Evolutionary conservation across 768 basidiomycete genomes (phyloP).

Genomic region (Mrakia gelida): DNA sequence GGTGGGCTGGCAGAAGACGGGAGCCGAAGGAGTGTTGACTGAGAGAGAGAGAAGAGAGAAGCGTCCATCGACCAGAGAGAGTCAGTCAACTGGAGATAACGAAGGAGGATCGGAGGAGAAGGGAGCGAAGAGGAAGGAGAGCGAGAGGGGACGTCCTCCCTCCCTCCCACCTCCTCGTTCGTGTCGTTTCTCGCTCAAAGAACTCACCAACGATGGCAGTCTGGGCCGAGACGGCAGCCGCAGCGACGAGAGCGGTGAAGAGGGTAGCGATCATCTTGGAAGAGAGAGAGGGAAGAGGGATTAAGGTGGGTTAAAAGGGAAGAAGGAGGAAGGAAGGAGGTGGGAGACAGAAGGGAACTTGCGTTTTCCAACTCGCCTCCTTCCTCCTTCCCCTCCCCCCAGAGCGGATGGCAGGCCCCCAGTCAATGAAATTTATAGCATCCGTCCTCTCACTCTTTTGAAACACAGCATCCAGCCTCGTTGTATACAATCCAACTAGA

Average conservation of each 20-base stretch:
- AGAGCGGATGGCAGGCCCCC: no score
- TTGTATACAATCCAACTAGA: no score
- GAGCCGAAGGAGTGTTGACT: constrained; percentile 29
- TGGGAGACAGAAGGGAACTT: neutral
- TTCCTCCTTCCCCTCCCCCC: neutral
- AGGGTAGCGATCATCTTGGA: constrained; percentile 9
- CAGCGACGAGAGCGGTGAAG: neutral
- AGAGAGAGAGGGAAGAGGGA: neutral
- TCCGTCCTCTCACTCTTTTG: no score
- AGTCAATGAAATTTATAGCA: no score
- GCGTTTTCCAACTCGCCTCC: neutral
- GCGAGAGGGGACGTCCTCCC: neutral
- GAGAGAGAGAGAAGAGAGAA: neutral
- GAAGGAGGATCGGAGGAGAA: neutral
- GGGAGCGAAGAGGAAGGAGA: neutral
- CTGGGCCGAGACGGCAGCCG: constrained; percentile 14
- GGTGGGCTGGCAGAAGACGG: constrained; percentile 32
- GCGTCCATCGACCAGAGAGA: neutral
- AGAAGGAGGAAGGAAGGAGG: neutral
- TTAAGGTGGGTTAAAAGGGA: neutral
- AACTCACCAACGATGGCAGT: neutral
- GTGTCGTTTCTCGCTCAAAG: no score
- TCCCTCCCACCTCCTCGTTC: neutral
- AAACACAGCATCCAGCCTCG: no score
- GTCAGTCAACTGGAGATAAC: neutral